Evolutionary conservation across 352 stramenopile genomes (phyloP).

Genomic region (Pythium insidiosum): DNA sequence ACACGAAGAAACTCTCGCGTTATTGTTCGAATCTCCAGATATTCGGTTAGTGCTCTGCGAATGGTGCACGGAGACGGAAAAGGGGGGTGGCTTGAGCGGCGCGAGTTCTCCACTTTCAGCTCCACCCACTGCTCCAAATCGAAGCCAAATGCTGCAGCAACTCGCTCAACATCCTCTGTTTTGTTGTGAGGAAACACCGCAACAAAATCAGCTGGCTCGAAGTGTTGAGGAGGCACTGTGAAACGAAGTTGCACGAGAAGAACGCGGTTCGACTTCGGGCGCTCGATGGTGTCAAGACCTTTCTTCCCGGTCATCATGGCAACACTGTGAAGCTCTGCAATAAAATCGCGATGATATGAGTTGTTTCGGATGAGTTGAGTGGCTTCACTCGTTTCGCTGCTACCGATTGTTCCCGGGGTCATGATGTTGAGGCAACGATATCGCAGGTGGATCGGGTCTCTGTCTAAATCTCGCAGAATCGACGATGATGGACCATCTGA

Average conservation of each 20-base stretch:
- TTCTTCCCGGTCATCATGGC: too few species aligned
- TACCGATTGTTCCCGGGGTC: too few species aligned
- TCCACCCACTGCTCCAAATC: conserved; percentile 82
- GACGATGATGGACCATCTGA: too few species aligned
- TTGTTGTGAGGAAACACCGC: conserved; percentile 77
- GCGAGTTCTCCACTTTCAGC: conserved; percentile 26
- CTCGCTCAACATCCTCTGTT: conserved; percentile 40
- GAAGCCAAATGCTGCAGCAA: conserved; percentile 64
- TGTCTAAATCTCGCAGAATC: too few species aligned
- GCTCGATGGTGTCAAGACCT: too few species aligned
- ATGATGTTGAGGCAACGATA: too few species aligned
- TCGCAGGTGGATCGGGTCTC: too few species aligned
- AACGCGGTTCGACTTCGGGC: too few species aligned
- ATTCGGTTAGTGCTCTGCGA: conserved; percentile 81
- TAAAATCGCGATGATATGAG: too few species aligned
- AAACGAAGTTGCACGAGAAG: conserved; percentile 26
- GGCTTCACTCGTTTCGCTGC: too few species aligned
- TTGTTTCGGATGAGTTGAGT: too few species aligned
- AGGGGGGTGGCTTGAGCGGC: conserved; percentile 13
- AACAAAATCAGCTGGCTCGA: conserved; percentile 87
- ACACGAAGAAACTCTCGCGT: conserved; percentile 51
- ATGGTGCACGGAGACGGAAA: conserved; percentile 90
- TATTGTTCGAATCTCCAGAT: conserved; percentile 82
- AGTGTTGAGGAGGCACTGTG: conserved; percentile 31
- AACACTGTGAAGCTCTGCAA: too few species aligned